phyloP scores from a whole-genome alignment of 2,329 filamentous ascomycete species.

The Fusarium palustre region DNA sequence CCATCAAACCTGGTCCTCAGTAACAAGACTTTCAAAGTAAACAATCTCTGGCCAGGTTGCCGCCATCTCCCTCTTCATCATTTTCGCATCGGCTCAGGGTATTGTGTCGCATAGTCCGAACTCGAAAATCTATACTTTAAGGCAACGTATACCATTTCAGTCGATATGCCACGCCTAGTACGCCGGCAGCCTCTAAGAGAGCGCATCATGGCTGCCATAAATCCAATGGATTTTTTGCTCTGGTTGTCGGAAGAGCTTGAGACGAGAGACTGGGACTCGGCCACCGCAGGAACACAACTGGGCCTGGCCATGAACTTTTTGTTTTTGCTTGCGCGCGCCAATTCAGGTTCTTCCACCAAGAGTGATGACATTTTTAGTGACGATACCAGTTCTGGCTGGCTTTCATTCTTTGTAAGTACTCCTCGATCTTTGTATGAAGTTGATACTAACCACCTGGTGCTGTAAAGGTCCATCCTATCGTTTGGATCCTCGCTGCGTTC shows the following conservation, averaged over 20 bases:
- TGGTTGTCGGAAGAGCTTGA: constrained; percentile 95
- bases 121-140: not conserved
- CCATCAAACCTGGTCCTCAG: constrained; percentile 29
- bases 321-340: constrained; percentile 86
- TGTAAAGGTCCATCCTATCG: constrained; percentile 72
- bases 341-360: constrained; percentile 66
- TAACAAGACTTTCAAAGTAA: constrained; percentile 44
- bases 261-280: constrained; percentile 89
- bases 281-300: constrained; percentile 78
- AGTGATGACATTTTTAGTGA: constrained; percentile 90
- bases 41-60: constrained; percentile 38
- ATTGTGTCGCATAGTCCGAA: constrained; percentile 2
- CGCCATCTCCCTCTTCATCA: constrained; percentile 11
- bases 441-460: constrained; percentile 22
- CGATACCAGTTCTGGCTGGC: constrained; percentile 72
- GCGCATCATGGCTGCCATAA: constrained; percentile 82
- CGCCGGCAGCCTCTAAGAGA: constrained; percentile 82
- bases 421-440: not conserved
- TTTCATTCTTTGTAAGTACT: constrained; percentile 65
- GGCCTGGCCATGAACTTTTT: constrained; percentile 81
- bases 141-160: not conserved
- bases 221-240: constrained; percentile 89
- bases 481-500: constrained; percentile 74
- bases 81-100: constrained; percentile 1
- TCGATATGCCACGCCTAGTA: constrained; percentile 78